Evolutionary conservation across 2,329 filamentous ascomycete genomes (phyloP), one percentile per base, ranked within the genome.

Genomic region (Escovopsis sp.): DNA sequence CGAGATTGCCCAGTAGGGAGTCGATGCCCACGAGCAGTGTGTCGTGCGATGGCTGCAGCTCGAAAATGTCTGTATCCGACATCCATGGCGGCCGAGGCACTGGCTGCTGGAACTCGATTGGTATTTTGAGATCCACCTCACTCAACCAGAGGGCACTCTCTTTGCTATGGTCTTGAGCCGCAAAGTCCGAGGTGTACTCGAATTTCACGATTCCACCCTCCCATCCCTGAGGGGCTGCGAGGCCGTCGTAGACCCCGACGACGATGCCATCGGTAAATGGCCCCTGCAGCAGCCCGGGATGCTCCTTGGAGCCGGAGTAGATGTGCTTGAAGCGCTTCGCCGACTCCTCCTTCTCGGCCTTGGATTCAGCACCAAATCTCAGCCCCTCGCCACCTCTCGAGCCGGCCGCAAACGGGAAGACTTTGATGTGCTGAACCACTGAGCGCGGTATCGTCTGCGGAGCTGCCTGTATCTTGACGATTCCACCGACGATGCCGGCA

Each of bases 261-360:
- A 95, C 63, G 64, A 89, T 82, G 2, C 89, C 88, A 59, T 98
- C 86, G 0, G 88, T 95, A 40, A 98, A 59, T 5, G 91, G 87
- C 0, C 91, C 91, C 43, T 83, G 75, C 2, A 96, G 66, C 15
- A 96, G 59, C 1, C 82, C 77, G 19, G 74, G 73, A 0, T 65
- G 56, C 9, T 59, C 66, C 33, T 68, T 72, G 28, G 67, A 57
- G 28, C 68, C 70, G 18, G 77, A 74, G 51, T 91, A 91, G 3
- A 85, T 73, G 10, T 79, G 72, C 48, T 77, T 75, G 47, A 94
- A 78, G 36, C 76, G 75, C 54, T 82, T 81, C 12, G 75, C 68
- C 3, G 79, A 77, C 50, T 87, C 85, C 55, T 94, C 85, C 41
- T 80, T 80, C 51, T 91, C 85, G 6, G 82, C 75, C 52, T 85